Evolutionary conservation across 2,329 filamentous ascomycete genomes (phyloP).

Genomic region (Annulohypoxylon truncatum): DNA sequence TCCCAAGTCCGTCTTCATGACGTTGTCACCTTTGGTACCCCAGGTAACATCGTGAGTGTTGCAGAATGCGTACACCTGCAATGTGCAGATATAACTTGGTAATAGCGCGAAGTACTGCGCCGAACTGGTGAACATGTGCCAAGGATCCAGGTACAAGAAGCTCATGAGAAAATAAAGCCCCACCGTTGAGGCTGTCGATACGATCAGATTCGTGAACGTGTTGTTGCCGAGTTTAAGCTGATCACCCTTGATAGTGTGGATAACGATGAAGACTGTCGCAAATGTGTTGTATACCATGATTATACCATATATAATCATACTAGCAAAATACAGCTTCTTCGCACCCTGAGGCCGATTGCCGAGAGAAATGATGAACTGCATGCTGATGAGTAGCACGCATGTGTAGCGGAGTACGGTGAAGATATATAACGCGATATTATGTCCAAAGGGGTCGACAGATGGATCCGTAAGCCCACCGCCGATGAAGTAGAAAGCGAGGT

Average conservation of each 20-base stretch:
- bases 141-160: constrained; percentile 95
- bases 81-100: constrained; percentile 93
- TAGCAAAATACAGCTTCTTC: constrained; percentile 86
- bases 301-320: constrained; percentile 88
- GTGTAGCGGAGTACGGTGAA: constrained; percentile 88
- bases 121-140: constrained; percentile 97
- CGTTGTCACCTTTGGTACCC: constrained; percentile 99
- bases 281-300: constrained; percentile 98
- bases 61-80: constrained; percentile 98
- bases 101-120: constrained; percentile 93
- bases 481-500: constrained; percentile 98
- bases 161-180: constrained; percentile 97
- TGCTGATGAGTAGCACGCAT: constrained; percentile 86
- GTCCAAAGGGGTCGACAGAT: constrained; percentile 88
- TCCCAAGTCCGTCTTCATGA: constrained; percentile 91
- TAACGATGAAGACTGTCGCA: constrained; percentile 87
- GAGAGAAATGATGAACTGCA: constrained; percentile 96
- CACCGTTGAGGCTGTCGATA: constrained; percentile 87
- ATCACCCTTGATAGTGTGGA: constrained; percentile 75
- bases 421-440: constrained; percentile 84
- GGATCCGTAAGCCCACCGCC: constrained; percentile 87
- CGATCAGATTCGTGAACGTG: constrained; percentile 93
- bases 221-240: constrained; percentile 79
- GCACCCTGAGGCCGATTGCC: constrained; percentile 96
- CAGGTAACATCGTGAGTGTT: constrained; percentile 99